Conservation (phyloP, 2,329 filamentous ascomycete species). For the Aureobasidium zeae region DNA sequence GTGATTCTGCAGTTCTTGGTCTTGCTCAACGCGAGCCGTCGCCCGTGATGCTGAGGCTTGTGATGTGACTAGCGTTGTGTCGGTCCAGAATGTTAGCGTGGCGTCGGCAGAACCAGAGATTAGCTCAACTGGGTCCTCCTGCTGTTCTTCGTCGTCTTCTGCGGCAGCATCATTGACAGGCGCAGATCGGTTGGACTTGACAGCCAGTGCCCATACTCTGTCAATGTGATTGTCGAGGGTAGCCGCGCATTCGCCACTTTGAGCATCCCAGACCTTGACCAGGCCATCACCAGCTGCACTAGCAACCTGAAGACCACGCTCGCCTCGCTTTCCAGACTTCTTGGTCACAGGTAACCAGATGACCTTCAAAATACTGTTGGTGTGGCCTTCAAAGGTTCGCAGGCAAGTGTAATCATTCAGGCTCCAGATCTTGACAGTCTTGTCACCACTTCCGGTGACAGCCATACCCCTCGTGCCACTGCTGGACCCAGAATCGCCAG, state of each 20-base stretch:
- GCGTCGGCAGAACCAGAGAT: conserved; percentile 89
- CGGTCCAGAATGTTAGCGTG: conserved; percentile 89
- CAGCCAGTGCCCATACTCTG: conserved; percentile 81
- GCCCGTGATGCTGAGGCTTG: conserved; percentile 64
- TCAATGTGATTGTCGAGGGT: conserved; percentile 97
- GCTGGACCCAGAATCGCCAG: conserved; percentile 53
- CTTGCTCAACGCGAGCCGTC: conserved; percentile 77
- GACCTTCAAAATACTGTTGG: conserved; percentile 89
- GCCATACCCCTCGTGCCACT: conserved; percentile 69
- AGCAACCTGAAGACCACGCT: conserved; percentile 59
- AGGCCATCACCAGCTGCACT: conserved; percentile 89
- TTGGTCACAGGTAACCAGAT: conserved; percentile 61
- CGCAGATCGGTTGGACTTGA: conserved; percentile 43
- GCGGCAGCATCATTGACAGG: conserved; percentile 8
- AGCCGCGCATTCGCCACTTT: conserved; percentile 71
- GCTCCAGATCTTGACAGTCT: conserved; percentile 93
- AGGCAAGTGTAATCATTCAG: conserved; percentile 86
- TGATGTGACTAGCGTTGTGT: conserved; percentile 75
- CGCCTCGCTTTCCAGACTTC: conserved; percentile 32
- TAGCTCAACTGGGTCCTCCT: conserved; percentile 50
- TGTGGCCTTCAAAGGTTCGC: conserved; percentile 90
- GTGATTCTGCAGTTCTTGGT: conserved; percentile 88
- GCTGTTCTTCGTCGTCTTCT: conserved; percentile 16
- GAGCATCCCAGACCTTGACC: conserved; percentile 92
- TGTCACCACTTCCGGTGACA: conserved; percentile 88